Evolutionary conservation across 2,329 filamentous ascomycete genomes (phyloP).

Genomic region (Cladophialophora immunda): DNA sequence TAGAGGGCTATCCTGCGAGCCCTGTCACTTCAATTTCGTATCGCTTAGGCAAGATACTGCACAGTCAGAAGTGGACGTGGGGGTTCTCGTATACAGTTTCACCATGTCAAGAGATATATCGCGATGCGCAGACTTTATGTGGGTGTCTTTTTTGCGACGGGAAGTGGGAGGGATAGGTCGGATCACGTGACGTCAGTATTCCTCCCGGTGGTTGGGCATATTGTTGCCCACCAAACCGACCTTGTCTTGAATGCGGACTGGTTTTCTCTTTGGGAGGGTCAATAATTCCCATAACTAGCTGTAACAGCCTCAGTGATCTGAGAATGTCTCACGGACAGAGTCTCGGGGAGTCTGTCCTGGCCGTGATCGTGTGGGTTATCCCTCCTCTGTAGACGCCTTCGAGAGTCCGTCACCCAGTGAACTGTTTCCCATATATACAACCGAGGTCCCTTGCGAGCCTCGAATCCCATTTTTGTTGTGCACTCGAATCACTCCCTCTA

Average conservation of each 20-base stretch:
- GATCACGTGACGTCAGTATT: not conserved
- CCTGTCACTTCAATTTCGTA: not conserved
- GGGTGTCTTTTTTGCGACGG: too few species aligned
- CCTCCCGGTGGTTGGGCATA: not conserved
- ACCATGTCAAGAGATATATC: slow-evolving; percentile 1
- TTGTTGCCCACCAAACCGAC: not conserved
- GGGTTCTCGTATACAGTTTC: not conserved
- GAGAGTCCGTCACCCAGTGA: not conserved
- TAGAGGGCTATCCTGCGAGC: not conserved
- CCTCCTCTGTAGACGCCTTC: not conserved
- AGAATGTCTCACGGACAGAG: not conserved
- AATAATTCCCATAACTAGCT: not conserved
- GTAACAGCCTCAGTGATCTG: not conserved
- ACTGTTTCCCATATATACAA: slow-evolving; percentile 19
- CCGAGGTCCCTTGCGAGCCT: not conserved
- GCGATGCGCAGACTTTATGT: not conserved
- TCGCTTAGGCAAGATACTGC: not conserved
- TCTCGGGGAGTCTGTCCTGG: not conserved
- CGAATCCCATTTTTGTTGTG: not conserved
- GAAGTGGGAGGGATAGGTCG: not conserved
- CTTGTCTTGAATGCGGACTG: not conserved
- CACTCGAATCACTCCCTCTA: slow-evolving; percentile 4
- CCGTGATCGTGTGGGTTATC: not conserved
- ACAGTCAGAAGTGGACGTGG: not conserved
- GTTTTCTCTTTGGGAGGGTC: not conserved